phyloP scores from a whole-genome alignment of 495 filamentous ascomycete species.

The Aspergillus diversus region DNA sequence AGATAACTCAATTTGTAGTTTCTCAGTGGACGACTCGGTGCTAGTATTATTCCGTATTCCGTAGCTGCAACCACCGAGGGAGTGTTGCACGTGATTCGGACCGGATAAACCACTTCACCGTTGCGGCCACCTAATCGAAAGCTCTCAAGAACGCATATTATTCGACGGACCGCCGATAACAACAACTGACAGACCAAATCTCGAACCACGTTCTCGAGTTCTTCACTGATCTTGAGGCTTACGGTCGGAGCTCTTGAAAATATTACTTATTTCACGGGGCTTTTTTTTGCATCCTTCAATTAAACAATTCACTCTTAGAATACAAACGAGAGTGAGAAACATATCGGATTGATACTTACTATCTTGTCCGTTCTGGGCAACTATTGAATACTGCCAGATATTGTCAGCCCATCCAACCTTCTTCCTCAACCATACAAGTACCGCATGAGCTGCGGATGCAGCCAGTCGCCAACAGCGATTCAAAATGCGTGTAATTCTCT shows the following conservation, averaged over 20 bases:
- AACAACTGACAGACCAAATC: background rate
- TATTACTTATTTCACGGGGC: background rate
- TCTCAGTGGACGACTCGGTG: background rate
- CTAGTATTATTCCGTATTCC: no score
- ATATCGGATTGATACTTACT: background rate
- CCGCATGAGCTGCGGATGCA: background rate
- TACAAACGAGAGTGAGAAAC: background rate
- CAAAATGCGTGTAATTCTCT: constrained; percentile 30
- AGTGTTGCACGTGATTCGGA: constrained; percentile 21
- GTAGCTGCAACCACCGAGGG: no score
- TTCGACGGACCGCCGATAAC: constrained; percentile 2
- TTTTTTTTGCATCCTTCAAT: background rate
- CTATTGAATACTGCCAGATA: background rate
- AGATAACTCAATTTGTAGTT: background rate
- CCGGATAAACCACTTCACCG: constrained; percentile 19
- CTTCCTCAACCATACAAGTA: background rate
- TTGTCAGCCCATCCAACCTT: background rate
- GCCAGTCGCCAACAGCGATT: background rate
- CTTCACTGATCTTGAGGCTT: constrained; percentile 26
- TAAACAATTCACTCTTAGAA: background rate
- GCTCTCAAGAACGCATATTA: constrained; percentile 9
- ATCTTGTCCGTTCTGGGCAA: background rate
- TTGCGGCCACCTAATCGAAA: constrained; percentile 26
- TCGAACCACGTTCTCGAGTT: constrained; percentile 12
- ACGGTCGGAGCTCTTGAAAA: background rate